phyloP scores from a whole-genome alignment of 495 filamentous ascomycete species.

The Aspergillus conjunctus region DNA sequence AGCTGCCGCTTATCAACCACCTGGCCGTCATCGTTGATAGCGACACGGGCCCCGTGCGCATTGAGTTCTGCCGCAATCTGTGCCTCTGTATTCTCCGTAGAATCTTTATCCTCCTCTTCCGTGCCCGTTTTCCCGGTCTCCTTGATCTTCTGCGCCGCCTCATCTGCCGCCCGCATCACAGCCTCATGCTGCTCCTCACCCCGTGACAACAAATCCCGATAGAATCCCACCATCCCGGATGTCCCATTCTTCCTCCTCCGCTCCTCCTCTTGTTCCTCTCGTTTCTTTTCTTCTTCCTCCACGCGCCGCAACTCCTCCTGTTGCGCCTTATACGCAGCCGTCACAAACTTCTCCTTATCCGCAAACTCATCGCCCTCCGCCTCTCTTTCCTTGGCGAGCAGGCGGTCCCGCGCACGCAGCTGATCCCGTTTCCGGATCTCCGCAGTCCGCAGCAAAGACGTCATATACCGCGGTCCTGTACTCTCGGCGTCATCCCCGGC shows the following conservation, averaged over 20 bases:
- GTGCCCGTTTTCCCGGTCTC: conserved; percentile 31
- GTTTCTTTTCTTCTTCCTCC: conserved; percentile 76
- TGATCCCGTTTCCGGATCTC: conserved; percentile 88
- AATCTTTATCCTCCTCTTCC: conserved; percentile 27
- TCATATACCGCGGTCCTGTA: conserved; percentile 77
- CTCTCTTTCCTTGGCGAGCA: conserved; percentile 83
- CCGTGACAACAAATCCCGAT: conserved; percentile 76
- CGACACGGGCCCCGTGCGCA: conserved; percentile 64
- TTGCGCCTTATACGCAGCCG: conserved; percentile 90
- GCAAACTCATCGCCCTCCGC: conserved; percentile 92
- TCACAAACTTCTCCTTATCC: conserved; percentile 97
- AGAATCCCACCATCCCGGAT: conserved; percentile 83
- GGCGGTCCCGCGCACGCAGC: conserved; percentile 82
- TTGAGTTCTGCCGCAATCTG: conserved; percentile 76
- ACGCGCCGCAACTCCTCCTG: conserved; percentile 78
- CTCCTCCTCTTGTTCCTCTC: conserved; percentile 70
- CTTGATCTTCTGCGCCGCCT: conserved; percentile 58
- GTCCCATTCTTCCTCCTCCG: conserved; percentile 60
- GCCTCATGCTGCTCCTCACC: conserved; percentile 76
- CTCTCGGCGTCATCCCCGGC: conserved; percentile 14
- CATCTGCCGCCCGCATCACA: conserved; percentile 66
- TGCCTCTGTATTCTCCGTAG: conserved; percentile 62
- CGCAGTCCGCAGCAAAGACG: conserved; percentile 73
- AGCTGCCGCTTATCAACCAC: conserved; percentile 93
- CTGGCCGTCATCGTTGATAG: conserved; percentile 89